phyloP scores from a whole-genome alignment of 306 rosid genomes.

The Dalbergia cultrata region DNA sequence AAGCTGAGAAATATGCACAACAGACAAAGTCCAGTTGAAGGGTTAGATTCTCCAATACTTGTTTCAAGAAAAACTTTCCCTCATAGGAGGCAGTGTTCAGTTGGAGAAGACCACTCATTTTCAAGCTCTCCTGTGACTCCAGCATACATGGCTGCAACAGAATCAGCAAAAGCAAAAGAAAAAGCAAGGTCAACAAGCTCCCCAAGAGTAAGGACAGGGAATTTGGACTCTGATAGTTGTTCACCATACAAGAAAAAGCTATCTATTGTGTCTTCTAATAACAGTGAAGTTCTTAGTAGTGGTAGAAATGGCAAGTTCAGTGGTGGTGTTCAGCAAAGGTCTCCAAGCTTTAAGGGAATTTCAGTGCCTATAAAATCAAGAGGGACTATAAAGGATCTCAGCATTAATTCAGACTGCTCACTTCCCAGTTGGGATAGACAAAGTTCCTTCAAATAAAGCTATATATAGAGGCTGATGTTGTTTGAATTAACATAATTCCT shows the following conservation, averaged over 20 bases:
- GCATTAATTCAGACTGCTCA: constrained; percentile 77
- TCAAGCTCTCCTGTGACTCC: constrained; percentile 79
- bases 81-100: constrained; percentile 69
- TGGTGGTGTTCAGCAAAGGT: constrained; percentile 61
- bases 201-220: constrained; percentile 70
- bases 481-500: constrained; percentile 17
- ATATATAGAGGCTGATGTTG: background rate
- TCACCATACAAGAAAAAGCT: constrained; percentile 88
- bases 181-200: constrained; percentile 78
- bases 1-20: constrained; percentile 51
- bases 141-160: constrained; percentile 96
- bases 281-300: constrained; percentile 54
- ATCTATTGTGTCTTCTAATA: constrained; percentile 58
- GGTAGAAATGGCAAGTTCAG: constrained; percentile 44
- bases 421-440: constrained; percentile 68
- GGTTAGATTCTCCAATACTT: constrained; percentile 60
- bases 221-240: constrained; percentile 66
- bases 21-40: constrained; percentile 49
- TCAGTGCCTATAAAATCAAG: constrained; percentile 80
- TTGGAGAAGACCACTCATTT: constrained; percentile 66
- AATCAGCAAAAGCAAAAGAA: constrained; percentile 84
- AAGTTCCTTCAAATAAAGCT: constrained; percentile 57
- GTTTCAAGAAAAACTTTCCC: constrained; percentile 54
- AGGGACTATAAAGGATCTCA: constrained; percentile 62
- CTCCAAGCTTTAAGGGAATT: constrained; percentile 83